phyloP scores from a whole-genome alignment of 2,329 filamentous ascomycete genomes.

The Arthrinium puccinioides region DNA sequence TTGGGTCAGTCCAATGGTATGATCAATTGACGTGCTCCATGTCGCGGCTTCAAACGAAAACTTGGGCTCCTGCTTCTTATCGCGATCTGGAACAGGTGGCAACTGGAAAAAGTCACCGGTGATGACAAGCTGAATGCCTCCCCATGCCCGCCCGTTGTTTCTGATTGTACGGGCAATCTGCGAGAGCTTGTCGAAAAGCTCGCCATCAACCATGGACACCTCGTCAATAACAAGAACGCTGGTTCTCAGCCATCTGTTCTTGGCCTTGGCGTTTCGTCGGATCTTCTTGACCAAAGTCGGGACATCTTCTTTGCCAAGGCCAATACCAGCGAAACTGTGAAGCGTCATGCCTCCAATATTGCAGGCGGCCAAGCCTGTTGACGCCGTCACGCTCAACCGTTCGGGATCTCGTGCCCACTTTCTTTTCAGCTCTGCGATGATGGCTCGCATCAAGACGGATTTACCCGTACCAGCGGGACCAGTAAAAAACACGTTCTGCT shows the following conservation, averaged over 20 bases:
- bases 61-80: conserved; percentile 58
- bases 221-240: conserved; percentile 90
- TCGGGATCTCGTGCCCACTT: conserved; percentile 75
- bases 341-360: conserved; percentile 94
- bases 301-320: conserved; percentile 83
- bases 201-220: conserved; percentile 96
- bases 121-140: conserved; percentile 90
- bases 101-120: conserved; percentile 98
- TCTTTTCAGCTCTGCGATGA: conserved; percentile 71
- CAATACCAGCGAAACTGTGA: conserved; percentile 94
- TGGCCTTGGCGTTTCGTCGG: conserved; percentile 78
- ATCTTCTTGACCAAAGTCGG: conserved; percentile 83
- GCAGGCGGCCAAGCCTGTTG: conserved; percentile 90
- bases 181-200: conserved; percentile 93
- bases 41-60: conserved; percentile 91
- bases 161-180: conserved; percentile 77
- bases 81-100: conserved; percentile 80
- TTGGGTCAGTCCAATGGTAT: conserved; percentile 91
- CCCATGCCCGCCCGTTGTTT: conserved; percentile 88
- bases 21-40: conserved; percentile 88
- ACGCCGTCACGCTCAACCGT: conserved; percentile 86
- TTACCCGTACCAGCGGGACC: conserved; percentile 96
- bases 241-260: conserved; percentile 79
- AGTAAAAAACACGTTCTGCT: conserved; percentile 93
- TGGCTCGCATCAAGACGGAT: conserved; percentile 88